Conservation (phyloP, 163 green algal species). For the Coccomyxa subellipsoidea region DNA sequence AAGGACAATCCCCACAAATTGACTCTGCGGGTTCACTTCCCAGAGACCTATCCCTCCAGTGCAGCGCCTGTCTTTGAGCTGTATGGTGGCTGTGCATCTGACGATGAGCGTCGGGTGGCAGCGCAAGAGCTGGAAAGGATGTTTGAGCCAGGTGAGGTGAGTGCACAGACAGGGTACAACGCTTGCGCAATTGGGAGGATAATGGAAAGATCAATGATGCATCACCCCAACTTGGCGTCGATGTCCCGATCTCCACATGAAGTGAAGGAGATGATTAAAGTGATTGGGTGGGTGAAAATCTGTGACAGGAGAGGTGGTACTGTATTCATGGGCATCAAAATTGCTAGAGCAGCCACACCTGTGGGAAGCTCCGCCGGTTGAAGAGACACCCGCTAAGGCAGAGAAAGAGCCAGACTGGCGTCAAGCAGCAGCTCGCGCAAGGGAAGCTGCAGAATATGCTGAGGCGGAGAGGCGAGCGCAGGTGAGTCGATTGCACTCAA, state of each 20-base stretch:
- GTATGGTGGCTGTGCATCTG: slow-evolving; percentile 27
- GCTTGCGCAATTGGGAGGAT: too few species aligned
- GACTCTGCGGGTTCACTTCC: slow-evolving; percentile 33
- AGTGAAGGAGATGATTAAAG: not conserved
- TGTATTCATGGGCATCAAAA: slow-evolving; percentile 61
- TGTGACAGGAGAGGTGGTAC: slow-evolving; percentile 40
- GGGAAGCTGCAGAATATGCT: not conserved
- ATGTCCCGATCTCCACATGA: not conserved
- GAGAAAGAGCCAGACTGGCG: not conserved
- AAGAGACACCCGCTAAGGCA: not conserved
- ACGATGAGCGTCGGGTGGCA: slow-evolving; percentile 21
- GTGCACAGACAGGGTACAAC: too few species aligned
- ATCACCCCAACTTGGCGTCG: not conserved
- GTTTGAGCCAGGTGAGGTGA: slow-evolving; percentile 33
- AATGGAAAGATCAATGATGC: not conserved
- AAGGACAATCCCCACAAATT: slow-evolving; percentile 4
- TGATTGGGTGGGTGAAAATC: not conserved
- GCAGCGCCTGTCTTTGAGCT: slow-evolving; percentile 46
- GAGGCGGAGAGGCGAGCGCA: not conserved
- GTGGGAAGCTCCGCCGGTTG: slow-evolving; percentile 33
- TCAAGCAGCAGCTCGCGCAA: not conserved
- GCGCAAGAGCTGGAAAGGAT: slow-evolving; percentile 34
- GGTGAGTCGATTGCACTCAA: not conserved
- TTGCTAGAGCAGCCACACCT: slow-evolving; percentile 46
- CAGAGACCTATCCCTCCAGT: slow-evolving; percentile 42